These are phyloP conservation scores for Symbiodinium natans DNA, from an alignment of 73 alveolate genomes.

Conservation along the genomic window DNA sequence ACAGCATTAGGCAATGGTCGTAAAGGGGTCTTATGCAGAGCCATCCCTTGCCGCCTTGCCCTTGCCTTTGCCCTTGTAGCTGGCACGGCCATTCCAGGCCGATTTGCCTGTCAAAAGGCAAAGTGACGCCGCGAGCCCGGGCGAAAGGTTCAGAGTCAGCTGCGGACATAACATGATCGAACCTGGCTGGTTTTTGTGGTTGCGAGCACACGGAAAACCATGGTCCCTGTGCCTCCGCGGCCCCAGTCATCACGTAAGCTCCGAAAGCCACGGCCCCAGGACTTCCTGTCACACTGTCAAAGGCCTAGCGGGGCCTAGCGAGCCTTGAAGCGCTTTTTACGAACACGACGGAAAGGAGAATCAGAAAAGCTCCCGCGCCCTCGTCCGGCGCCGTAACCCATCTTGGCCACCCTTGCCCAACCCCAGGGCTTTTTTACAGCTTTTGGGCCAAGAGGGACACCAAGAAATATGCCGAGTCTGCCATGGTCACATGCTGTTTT, in stretches of 20 bases:
- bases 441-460: not conserved
- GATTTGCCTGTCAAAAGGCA: not conserved
- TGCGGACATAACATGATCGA: too few relatives aligned
- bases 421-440: not conserved
- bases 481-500: too few relatives aligned
- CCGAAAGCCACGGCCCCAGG: constrained; percentile 25
- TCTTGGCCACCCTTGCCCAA: constrained; percentile 9
- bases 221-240: not conserved
- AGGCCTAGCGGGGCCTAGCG: too few relatives aligned
- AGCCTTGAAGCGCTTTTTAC: too few relatives aligned
- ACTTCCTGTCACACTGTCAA: constrained; percentile 5
- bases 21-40: too few relatives aligned
- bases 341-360: too few relatives aligned
- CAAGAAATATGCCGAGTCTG: too few relatives aligned
- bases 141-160: too few relatives aligned
- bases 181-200: too few relatives aligned
- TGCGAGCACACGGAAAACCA: too few relatives aligned
- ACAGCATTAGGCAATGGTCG: too few relatives aligned
- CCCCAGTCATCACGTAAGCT: not conserved
- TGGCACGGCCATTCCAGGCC: constrained; percentile 20
- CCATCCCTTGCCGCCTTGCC: constrained; percentile 3
- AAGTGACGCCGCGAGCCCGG: not conserved
- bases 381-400: constrained; percentile 8
- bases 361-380: not conserved
- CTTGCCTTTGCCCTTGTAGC: constrained; percentile 80